Base-by-base conservation (phyloP, 768 basidiomycete species). In the Daedaleopsis sinensis region DNA sequence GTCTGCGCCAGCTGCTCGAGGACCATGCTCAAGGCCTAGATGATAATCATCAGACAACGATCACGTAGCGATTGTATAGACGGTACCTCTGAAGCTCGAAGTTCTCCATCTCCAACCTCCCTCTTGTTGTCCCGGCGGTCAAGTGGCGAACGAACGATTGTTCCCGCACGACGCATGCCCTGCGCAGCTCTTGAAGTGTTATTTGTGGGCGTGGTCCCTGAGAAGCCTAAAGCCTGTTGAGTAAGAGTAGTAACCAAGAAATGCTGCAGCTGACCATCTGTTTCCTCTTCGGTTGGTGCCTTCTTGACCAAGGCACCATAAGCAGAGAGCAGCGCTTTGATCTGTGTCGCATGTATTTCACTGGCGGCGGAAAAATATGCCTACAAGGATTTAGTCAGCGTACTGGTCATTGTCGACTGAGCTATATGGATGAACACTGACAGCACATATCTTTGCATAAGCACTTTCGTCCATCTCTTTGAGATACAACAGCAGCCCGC, bases 401-500 rank as follows among this genome's bases (percentile, higher is more conserved):
- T 24, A 36, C 16, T 36, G 43, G 21, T 23, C 23, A 32, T 24
- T 23, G 11, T 50, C 8, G 19, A 53, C 46, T 16, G 9, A 21
- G 3, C 32, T 6, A 16, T 46, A 11, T 8, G 21, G 2, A 37
- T 18, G n/a, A n/a, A n/a, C n/a, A 81, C 90, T 58, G 69, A 96
- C 96, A 42, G 90, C 93, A 70, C 95, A 98, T 35, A 98, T 76
- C 70, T 91, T 93, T 46, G 88, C 90, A 72, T 98, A 98, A 23
- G 91, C 75, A 57, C 75, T 77, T 72, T 97, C 93, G 62, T 97
- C 95, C 92, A 98, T 96, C 78, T 98, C 96, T 72, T 94, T 96
- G 58, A 98, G 76, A 71, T 96, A 98, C 18, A 98, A 79, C 74
- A 98, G 85, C 55, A 98, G 74, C 1, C 96, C 96, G 35, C 90